These are phyloP conservation scores for Pulveroboletus ravenelii DNA, from an alignment of 768 basidiomycete species.

Conservation along the genomic window DNA sequence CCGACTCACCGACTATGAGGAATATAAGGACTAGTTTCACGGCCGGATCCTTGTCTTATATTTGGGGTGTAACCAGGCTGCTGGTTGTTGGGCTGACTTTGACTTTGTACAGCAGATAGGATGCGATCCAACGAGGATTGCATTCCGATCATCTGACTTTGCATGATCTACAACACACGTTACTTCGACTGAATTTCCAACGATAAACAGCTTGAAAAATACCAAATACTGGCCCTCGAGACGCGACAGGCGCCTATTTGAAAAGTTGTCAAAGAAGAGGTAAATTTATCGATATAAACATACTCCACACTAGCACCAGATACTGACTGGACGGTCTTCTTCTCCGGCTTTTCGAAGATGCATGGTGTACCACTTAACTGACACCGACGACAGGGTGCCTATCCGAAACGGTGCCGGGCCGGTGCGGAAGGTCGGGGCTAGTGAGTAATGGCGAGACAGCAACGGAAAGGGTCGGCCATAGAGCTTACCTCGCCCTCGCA, in stretches of 20 bases:
- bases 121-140: slow-evolving; percentile 86
- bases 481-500: slow-evolving; percentile 83
- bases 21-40: slow-evolving; percentile 23
- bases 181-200: not conserved
- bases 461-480: slow-evolving; percentile 29
- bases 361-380: slow-evolving; percentile 76
- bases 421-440: slow-evolving; percentile 69
- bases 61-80: slow-evolving; percentile 20
- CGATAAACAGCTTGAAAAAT: slow-evolving; percentile 12
- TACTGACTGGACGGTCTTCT: slow-evolving; percentile 62
- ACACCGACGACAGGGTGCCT: slow-evolving; percentile 90
- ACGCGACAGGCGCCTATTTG: slow-evolving; percentile 66
- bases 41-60: slow-evolving; percentile 18
- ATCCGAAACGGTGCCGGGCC: slow-evolving; percentile 55
- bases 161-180: slow-evolving; percentile 59
- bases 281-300: slow-evolving; percentile 25
- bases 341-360: slow-evolving; percentile 88
- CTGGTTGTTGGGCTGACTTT: slow-evolving; percentile 31
- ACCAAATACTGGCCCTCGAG: slow-evolving; percentile 86
- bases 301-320: slow-evolving; percentile 72
- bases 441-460: slow-evolving; percentile 47
- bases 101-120: slow-evolving; percentile 56
- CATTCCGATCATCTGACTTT: slow-evolving; percentile 94
- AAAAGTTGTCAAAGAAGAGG: slow-evolving; percentile 17
- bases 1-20: slow-evolving; percentile 32